Conservation (phyloP, 2,329 filamentous ascomycete species). For the Escovopsis sp. region DNA sequence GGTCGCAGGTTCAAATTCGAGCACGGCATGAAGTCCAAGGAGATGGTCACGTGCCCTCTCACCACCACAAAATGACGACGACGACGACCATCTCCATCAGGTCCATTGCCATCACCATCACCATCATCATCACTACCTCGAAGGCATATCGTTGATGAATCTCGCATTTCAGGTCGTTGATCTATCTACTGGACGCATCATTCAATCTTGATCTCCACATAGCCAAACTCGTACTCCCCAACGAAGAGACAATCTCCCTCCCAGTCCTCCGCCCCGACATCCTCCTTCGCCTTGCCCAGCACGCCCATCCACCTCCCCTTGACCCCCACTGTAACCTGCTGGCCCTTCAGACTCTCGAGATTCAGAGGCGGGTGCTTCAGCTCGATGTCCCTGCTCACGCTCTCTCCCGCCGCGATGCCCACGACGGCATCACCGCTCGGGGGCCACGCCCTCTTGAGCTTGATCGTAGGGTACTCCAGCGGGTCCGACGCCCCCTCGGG, state of each 20-base stretch:
- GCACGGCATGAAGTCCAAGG: too few relatives aligned
- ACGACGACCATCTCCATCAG: too few relatives aligned
- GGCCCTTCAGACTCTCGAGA: slow-evolving; percentile 15
- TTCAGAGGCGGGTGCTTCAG: slow-evolving; percentile 19
- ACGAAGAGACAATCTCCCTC: slow-evolving; percentile 3
- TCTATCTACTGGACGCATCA: neutral
- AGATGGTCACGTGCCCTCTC: too few relatives aligned
- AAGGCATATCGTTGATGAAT: too few relatives aligned
- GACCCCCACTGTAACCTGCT: slow-evolving; percentile 16
- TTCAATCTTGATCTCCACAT: slow-evolving; percentile 5
- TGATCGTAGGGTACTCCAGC: slow-evolving; percentile 18
- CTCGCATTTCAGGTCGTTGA: neutral
- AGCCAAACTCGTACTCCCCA: slow-evolving; percentile 5
- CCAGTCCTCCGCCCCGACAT: slow-evolving; percentile 7
- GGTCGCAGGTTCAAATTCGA: too few relatives aligned
- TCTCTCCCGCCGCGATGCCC: slow-evolving; percentile 21
- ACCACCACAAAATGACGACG: too few relatives aligned
- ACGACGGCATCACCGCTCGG: slow-evolving; percentile 18
- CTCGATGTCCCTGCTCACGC: slow-evolving; percentile 17
- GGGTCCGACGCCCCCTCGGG: slow-evolving; percentile 14
- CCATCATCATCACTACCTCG: too few relatives aligned
- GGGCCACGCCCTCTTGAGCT: slow-evolving; percentile 21
- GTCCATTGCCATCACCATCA: too few relatives aligned
- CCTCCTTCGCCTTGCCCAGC: slow-evolving; percentile 14
- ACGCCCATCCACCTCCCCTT: slow-evolving; percentile 23